These are phyloP conservation scores for Tuber melanosporum DNA, from an alignment of 495 filamentous ascomycete genomes.

Conservation along the genomic window DNA sequence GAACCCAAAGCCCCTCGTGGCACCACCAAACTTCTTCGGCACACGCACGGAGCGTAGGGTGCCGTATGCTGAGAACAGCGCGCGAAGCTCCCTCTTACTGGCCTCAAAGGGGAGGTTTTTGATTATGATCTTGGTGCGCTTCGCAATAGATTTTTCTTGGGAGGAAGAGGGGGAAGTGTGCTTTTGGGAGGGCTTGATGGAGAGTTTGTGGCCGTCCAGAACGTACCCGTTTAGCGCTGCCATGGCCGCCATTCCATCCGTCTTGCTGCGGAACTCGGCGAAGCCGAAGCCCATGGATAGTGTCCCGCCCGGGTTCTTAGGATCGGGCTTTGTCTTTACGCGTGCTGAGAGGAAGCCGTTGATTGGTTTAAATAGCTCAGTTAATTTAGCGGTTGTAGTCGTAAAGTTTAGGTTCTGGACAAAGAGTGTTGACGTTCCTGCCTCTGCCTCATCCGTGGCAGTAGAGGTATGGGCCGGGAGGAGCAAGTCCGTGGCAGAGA, in stretches of 20 bases:
- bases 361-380: slow-evolving; percentile 67
- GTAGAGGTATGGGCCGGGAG: not conserved
- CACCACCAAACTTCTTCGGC: slow-evolving; percentile 85
- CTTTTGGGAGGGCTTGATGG: slow-evolving; percentile 76
- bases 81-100: slow-evolving; percentile 80
- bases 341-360: slow-evolving; percentile 77
- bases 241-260: slow-evolving; percentile 68
- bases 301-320: slow-evolving; percentile 71
- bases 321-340: slow-evolving; percentile 80
- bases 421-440: slow-evolving; percentile 72
- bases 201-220: slow-evolving; percentile 76
- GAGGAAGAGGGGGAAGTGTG: slow-evolving; percentile 4
- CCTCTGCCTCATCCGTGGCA: slow-evolving; percentile 50
- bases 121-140: slow-evolving; percentile 87
- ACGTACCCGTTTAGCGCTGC: slow-evolving; percentile 78
- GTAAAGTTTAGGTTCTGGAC: slow-evolving; percentile 87
- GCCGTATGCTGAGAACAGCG: slow-evolving; percentile 75
- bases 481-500: slow-evolving; percentile 49
- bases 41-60: slow-evolving; percentile 85
- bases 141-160: slow-evolving; percentile 63
- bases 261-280: slow-evolving; percentile 72
- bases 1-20: slow-evolving; percentile 89
- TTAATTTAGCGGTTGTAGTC: slow-evolving; percentile 69
- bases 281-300: slow-evolving; percentile 98
- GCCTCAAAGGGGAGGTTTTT: slow-evolving; percentile 98